phyloP scores from a whole-genome alignment of 441 rosid species.

The Jatropha podagrica region DNA sequence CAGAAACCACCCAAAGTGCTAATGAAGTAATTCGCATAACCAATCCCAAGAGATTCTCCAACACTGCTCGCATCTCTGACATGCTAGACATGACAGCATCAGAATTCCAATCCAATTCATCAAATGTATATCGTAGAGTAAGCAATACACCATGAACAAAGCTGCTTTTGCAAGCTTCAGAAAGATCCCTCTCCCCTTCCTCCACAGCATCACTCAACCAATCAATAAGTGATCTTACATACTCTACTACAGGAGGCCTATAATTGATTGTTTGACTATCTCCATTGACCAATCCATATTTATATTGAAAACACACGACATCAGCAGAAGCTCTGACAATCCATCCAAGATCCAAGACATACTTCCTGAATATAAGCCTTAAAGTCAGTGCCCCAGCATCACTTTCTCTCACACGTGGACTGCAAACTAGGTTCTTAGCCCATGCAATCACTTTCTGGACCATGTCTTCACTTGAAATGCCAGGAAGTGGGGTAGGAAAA shows the following conservation, averaged over 20 bases:
- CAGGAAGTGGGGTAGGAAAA: constrained; percentile 95
- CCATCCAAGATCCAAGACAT: constrained; percentile 89
- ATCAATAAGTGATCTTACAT: constrained; percentile 67
- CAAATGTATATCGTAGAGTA: constrained; percentile 85
- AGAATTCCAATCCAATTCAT: constrained; percentile 95
- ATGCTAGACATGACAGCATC: constrained; percentile 55
- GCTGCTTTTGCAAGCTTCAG: constrained; percentile 82
- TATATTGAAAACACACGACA: constrained; percentile 48
- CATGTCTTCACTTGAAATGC: constrained; percentile 69
- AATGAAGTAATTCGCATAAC: constrained; percentile 78
- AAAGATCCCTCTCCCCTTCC: constrained; percentile 84
- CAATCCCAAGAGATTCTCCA: constrained; percentile 76
- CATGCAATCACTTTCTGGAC: constrained; percentile 65
- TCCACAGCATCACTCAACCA: constrained; percentile 74
- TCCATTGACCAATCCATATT: constrained; percentile 34
- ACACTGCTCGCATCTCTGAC: constrained; percentile 65
- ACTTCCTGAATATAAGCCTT: constrained; percentile 86
- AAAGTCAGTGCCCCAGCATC: constrained; percentile 93
- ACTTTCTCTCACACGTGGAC: constrained; percentile 99
- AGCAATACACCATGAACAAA: constrained; percentile 96
- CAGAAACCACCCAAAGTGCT: constrained; percentile 97
- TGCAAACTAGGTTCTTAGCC: constrained; percentile 89
- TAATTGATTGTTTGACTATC: constrained; percentile 30
- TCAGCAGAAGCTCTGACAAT: constrained; percentile 57
- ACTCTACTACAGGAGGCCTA: constrained; percentile 63